Percentiles rank a stretch among this genome's conserved stretches.
Conservation (phyloP, 2,329 filamentous ascomycete species). For the Bipolaris oryzae region DNA sequence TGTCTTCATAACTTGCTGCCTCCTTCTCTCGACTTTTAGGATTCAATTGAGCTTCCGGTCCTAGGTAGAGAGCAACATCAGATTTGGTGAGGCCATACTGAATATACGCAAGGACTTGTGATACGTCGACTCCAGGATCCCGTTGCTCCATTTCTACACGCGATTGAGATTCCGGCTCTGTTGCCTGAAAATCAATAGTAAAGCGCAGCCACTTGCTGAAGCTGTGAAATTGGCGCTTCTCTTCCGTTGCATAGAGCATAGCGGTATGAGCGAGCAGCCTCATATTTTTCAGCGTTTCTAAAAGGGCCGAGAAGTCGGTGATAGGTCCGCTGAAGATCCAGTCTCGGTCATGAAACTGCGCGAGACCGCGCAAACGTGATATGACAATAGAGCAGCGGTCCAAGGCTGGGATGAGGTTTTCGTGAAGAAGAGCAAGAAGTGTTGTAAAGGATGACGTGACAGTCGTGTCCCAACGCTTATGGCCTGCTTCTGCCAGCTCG, state of each 20-base stretch:
- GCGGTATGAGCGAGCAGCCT: constrained; percentile 76
- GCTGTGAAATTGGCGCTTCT: constrained; percentile 75
- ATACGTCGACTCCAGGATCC: constrained; percentile 75
- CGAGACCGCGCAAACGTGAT: constrained; percentile 81
- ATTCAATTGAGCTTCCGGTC: constrained; percentile 45
- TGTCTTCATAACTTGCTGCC: constrained; percentile 38
- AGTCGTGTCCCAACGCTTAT: constrained; percentile 94
- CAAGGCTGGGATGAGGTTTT: constrained; percentile 86
- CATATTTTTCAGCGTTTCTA: constrained; percentile 77
- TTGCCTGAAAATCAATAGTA: constrained; percentile 78
- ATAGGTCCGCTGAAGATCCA: constrained; percentile 60
- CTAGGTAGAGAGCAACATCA: constrained; percentile 67
- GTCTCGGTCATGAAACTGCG: constrained; percentile 75
- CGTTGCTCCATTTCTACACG: constrained; percentile 77
- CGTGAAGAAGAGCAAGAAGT: constrained; percentile 77
- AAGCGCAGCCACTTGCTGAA: constrained; percentile 86
- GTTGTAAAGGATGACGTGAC: constrained; percentile 78
- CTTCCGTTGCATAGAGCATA: constrained; percentile 72
- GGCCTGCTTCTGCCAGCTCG: constrained; percentile 72
- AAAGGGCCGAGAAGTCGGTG: constrained; percentile 50
- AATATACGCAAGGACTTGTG: constrained; percentile 78
- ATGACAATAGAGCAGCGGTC: constrained; percentile 83
- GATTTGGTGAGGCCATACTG: constrained; percentile 70
- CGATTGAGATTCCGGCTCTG: constrained; percentile 63
- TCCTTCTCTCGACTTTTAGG: constrained; percentile 7